A percentile compares a stretch with the other conserved stretches of the same genome.
phyloP scores from a whole-genome alignment of 441 rosid genomes.

The Brassica hybrid region DNA sequence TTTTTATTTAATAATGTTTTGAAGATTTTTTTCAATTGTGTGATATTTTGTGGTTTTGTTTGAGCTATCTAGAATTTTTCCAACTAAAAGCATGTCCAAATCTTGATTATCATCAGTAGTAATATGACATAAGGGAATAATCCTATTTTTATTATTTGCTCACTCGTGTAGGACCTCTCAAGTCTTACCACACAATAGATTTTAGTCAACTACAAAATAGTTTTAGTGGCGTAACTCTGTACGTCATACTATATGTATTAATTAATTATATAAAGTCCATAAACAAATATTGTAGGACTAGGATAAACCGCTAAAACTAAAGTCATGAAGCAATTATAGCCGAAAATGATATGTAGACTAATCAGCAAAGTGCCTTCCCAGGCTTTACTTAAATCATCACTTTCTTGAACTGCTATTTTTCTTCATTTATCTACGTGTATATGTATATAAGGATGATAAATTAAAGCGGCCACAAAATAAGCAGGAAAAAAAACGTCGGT shows the following conservation, averaged over 20 bases:
- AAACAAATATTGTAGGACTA: constrained; percentile 5
- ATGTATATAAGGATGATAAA: neutral
- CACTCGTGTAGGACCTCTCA: neutral
- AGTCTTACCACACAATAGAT: neutral
- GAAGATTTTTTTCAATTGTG: neutral
- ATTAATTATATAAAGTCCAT: neutral
- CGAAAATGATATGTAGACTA: constrained; percentile 31
- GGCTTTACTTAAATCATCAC: constrained; percentile 26
- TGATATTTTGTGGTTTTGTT: neutral
- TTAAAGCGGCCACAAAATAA: neutral
- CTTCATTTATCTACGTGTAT: constrained; percentile 8
- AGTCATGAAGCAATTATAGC: constrained; percentile 27
- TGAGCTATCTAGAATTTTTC: neutral
- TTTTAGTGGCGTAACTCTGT: neutral
- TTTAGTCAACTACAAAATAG: neutral
- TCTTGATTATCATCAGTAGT: neutral
- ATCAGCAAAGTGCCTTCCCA: constrained; percentile 10
- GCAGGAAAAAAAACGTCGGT: constrained; percentile 18
- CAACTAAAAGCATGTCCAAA: neutral
- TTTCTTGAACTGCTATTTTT: constrained; percentile 25
- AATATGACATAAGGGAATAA: neutral
- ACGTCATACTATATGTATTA: neutral
- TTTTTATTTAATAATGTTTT: neutral
- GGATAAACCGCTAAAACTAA: constrained; percentile 25
- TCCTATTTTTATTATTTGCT: neutral